Evolutionary conservation across 2,329 filamentous ascomycete species (phyloP).

Genomic region (Mariannaea sp.): DNA sequence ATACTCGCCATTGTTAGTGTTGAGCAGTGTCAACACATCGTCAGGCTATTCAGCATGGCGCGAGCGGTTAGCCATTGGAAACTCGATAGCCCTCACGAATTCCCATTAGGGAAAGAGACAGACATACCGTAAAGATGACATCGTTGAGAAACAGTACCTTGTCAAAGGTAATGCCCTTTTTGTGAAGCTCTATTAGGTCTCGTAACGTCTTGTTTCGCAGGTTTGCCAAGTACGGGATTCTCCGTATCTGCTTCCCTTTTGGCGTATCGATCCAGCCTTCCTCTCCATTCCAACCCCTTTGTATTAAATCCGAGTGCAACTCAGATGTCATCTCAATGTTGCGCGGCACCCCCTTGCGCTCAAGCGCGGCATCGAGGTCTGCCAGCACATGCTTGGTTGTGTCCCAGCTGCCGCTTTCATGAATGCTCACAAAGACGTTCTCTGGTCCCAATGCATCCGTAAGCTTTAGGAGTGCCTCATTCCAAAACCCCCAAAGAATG

Average conservation of each 20-base stretch:
- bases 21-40: constrained; percentile 60
- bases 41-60: constrained; percentile 47
- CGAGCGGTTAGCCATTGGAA: constrained; percentile 6
- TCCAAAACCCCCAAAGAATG: constrained; percentile 67
- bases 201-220: constrained; percentile 67
- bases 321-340: constrained; percentile 62
- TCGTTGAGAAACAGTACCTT: constrained; percentile 67
- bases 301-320: constrained; percentile 63
- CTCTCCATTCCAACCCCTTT: constrained; percentile 46
- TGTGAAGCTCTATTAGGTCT: constrained; percentile 58
- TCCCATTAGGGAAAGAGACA: too few relatives aligned
- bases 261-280: constrained; percentile 69
- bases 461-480: constrained; percentile 61
- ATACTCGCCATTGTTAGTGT: constrained; percentile 62
- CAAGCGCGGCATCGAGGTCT: constrained; percentile 60
- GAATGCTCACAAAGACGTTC: constrained; percentile 70
- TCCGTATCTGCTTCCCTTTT: constrained; percentile 59
- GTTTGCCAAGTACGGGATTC: constrained; percentile 71
- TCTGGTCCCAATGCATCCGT: constrained; percentile 60
- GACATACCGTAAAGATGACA: constrained; percentile 61
- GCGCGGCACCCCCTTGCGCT: constrained; percentile 55
- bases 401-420: constrained; percentile 73
- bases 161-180: constrained; percentile 58
- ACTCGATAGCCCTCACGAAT: too few relatives aligned
- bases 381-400: constrained; percentile 66